phyloP scores from a whole-genome alignment of 495 filamentous ascomycete species.

The Opeltia flavorubescens region DNA sequence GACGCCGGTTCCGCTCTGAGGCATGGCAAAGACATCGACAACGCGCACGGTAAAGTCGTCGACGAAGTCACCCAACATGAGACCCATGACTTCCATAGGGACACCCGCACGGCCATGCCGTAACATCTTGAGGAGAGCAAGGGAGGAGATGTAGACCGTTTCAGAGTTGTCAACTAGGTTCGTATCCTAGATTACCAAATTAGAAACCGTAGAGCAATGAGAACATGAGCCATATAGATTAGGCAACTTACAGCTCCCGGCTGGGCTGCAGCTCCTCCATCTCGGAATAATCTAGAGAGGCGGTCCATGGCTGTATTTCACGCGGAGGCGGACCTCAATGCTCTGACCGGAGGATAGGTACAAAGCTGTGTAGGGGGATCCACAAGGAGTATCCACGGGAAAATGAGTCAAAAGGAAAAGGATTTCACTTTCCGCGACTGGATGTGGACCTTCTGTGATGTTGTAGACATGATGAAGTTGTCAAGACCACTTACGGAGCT shows the following conservation, averaged over 20 bases:
- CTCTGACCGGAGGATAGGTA: neutral
- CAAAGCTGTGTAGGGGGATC: neutral
- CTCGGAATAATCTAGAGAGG: slow-evolving; percentile 67
- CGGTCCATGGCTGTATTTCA: slow-evolving; percentile 52
- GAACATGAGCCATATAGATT: neutral
- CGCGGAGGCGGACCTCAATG: neutral
- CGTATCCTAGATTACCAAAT: slow-evolving; percentile 47
- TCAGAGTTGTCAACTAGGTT: slow-evolving; percentile 96
- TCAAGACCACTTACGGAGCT: too few species aligned
- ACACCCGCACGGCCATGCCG: slow-evolving; percentile 94
- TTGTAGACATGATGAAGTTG: too few species aligned
- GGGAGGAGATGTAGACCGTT: slow-evolving; percentile 96
- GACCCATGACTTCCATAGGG: slow-evolving; percentile 99
- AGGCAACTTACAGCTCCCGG: slow-evolving; percentile 59
- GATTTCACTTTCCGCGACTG: too few species aligned
- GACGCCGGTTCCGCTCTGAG: slow-evolving; percentile 96
- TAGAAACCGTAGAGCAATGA: too few species aligned
- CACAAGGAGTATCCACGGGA: too few species aligned
- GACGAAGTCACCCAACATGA: slow-evolving; percentile 97
- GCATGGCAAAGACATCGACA: slow-evolving; percentile 98
- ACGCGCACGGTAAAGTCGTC: slow-evolving; percentile 98
- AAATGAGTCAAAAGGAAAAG: too few species aligned
- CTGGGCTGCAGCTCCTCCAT: slow-evolving; percentile 50
- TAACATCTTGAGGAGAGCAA: slow-evolving; percentile 96
- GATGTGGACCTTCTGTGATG: too few species aligned